Base-by-base conservation (phyloP, 139 green algal genomes). In the Yamagishiella unicocca region DNA sequence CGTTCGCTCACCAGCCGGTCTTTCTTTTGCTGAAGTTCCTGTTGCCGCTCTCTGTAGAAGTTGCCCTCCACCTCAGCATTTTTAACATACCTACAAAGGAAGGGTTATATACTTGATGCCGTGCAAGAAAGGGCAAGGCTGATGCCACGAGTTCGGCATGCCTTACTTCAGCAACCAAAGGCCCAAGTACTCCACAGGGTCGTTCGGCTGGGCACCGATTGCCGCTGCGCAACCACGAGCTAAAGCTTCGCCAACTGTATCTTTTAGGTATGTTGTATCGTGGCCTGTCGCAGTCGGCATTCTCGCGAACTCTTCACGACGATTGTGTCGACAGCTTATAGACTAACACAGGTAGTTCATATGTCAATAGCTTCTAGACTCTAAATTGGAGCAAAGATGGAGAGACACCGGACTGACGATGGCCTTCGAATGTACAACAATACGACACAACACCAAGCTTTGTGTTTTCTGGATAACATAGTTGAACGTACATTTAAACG, bases 151-250 rank as follows among this genome's bases (percentile, higher is more conserved):
- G 29, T 72, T 35, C 24, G 3, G 71, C 40, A 80, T 74, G 83
- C 71, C 89, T 86, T 27, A 92, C 91, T 86, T 85, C 8, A 93
- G 78, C 12, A 93, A 80, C 85, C 87, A 93, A 6, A 87, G 83
- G 2, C 85, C 91, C 2, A 92, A 73, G 74, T 92, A 93, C n/a
- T 92, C 91, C 4, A 93, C 88, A 2, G 91, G 91, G 43, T 93
- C 91, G 50, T 87, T 91, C 24, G 91, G 91, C 27, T 92, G 85
- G 3, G 91, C 82, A 29, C 62, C 58, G 17, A 91, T 82, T 14
- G 58, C 62, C 4, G 82, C 82, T 17, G 91, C 88, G 62, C 85
- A 90, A 50, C 88, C 91, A 14, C 91, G 82, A 5, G 91, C 76
- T 3, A 93, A 35, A 7, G 91, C 88, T 33, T 93, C 91, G 19